These are phyloP conservation scores for Podaxis mareebaensis DNA, from an alignment of 768 basidiomycete species.

Conservation along the genomic window DNA sequence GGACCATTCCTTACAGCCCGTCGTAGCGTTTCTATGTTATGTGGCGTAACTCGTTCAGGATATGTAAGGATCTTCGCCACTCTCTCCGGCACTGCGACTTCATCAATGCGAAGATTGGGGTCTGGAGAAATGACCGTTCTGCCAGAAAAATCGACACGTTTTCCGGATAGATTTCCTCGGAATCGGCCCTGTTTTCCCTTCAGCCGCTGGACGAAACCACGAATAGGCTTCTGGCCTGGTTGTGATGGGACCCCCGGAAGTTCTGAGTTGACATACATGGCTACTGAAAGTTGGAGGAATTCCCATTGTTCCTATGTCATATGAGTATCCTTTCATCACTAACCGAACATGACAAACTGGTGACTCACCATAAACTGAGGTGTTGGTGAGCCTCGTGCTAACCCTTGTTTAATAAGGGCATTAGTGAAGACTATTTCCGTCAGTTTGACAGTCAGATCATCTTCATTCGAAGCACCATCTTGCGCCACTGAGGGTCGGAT, in stretches of 20 bases:
- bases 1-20: constrained; percentile 85
- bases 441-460: constrained; percentile 96
- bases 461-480: constrained; percentile 97
- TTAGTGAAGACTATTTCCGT: constrained; percentile 97
- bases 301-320: constrained; percentile 91
- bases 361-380: constrained; percentile 79
- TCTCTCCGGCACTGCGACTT: constrained; percentile 95
- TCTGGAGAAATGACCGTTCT: constrained; percentile 99
- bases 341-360: neutral
- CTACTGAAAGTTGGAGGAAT: constrained; percentile 90
- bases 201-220: constrained; percentile 95
- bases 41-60: constrained; percentile 90
- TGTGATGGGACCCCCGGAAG: constrained; percentile 89
- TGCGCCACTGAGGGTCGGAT: constrained; percentile 97
- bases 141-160: constrained; percentile 98
- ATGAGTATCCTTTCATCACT: constrained; percentile 5
- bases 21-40: constrained; percentile 81
- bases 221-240: constrained; percentile 89
- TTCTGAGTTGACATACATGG: constrained; percentile 98
- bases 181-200: constrained; percentile 99
- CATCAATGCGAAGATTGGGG: constrained; percentile 97
- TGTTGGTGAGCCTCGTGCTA: constrained; percentile 85
- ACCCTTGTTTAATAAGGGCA: constrained; percentile 86
- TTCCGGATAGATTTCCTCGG: constrained; percentile 96
- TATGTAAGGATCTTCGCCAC: constrained; percentile 95